Percentiles rank a stretch among this genome's conserved stretches.
Evolutionary conservation across 2,329 filamentous ascomycete species (phyloP).

Genomic region (Westerdykella aurantiaca): DNA sequence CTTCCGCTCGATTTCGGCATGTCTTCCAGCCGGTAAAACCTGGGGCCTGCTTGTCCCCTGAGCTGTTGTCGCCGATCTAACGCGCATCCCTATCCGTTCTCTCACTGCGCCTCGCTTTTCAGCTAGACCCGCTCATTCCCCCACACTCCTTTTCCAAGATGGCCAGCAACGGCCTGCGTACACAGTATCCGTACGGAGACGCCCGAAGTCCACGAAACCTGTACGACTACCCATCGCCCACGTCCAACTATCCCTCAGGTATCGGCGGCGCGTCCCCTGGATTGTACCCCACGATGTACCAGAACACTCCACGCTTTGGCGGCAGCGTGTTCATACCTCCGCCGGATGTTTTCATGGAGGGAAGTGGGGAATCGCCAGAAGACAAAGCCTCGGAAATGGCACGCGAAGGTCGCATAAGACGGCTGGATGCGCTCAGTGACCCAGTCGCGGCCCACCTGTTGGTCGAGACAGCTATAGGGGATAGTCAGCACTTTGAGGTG

Average conservation of each 20-base stretch:
- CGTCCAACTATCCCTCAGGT: constrained; percentile 35
- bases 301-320: constrained; percentile 32
- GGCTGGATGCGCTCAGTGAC: constrained; percentile 42
- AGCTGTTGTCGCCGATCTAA: too few species aligned
- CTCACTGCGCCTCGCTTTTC: constrained; percentile 15
- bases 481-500: constrained; percentile 80
- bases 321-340: constrained; percentile 35
- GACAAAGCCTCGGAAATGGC: constrained; percentile 24
- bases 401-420: constrained; percentile 25
- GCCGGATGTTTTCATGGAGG: constrained; percentile 34
- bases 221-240: constrained; percentile 36
- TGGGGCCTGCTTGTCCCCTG: too few species aligned
- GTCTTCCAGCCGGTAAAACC: constrained; percentile 11
- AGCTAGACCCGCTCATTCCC: not conserved
- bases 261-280: constrained; percentile 27
- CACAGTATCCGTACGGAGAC: constrained; percentile 30
- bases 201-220: constrained; percentile 28
- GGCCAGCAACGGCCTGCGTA: constrained; percentile 32
- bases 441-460: constrained; percentile 80
- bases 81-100: constrained; percentile 1
- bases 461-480: constrained; percentile 85
- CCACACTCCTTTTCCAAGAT: constrained; percentile 12
- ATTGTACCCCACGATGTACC: constrained; percentile 35
- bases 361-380: constrained; percentile 21
- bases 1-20: constrained; percentile 9